These are phyloP conservation scores for Diplogelasinospora grovesii DNA, from an alignment of 495 filamentous ascomycete genomes.

Conservation along the genomic window DNA sequence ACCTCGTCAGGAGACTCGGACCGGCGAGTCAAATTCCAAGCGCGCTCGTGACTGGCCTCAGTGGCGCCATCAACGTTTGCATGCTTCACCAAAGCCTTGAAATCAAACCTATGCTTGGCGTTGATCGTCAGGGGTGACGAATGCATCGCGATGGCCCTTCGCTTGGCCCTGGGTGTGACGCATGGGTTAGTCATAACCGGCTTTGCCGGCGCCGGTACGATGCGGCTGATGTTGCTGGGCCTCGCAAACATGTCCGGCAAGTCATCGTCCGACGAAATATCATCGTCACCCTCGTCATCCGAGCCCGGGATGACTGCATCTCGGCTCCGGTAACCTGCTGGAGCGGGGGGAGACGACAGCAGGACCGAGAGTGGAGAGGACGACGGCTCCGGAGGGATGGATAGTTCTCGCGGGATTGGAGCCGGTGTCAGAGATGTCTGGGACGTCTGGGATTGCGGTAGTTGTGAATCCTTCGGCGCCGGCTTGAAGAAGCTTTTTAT, in stretches of 20 bases:
- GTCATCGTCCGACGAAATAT: slow-evolving; percentile 16
- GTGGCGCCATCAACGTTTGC: slow-evolving; percentile 49
- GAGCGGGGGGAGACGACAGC: slow-evolving; percentile 23
- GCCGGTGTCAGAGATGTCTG: neutral
- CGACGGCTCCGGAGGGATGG: slow-evolving; percentile 8
- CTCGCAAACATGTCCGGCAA: slow-evolving; percentile 15
- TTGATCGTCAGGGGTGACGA: slow-evolving; percentile 39
- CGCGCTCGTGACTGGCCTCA: slow-evolving; percentile 51
- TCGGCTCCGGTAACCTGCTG: slow-evolving; percentile 18
- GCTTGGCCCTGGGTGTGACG: slow-evolving; percentile 33
- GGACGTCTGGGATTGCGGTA: neutral
- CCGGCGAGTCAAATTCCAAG: slow-evolving; percentile 28
- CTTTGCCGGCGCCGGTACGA: slow-evolving; percentile 1
- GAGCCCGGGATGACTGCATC: slow-evolving; percentile 56
- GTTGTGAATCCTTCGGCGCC: slow-evolving; percentile 1
- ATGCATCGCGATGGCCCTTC: slow-evolving; percentile 28
- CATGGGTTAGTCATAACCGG: slow-evolving; percentile 5
- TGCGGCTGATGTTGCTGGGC: slow-evolving; percentile 2
- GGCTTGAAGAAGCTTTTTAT: slow-evolving; percentile 31
- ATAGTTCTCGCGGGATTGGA: slow-evolving; percentile 10
- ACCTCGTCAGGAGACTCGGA: slow-evolving; percentile 20
- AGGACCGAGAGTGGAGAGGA: slow-evolving; percentile 8
- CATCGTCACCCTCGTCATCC: slow-evolving; percentile 58
- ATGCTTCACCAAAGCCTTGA: slow-evolving; percentile 59
- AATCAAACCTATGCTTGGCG: slow-evolving; percentile 58